phyloP scores from a whole-genome alignment of 768 basidiomycete species.

The Crepidotus variabilis region DNA sequence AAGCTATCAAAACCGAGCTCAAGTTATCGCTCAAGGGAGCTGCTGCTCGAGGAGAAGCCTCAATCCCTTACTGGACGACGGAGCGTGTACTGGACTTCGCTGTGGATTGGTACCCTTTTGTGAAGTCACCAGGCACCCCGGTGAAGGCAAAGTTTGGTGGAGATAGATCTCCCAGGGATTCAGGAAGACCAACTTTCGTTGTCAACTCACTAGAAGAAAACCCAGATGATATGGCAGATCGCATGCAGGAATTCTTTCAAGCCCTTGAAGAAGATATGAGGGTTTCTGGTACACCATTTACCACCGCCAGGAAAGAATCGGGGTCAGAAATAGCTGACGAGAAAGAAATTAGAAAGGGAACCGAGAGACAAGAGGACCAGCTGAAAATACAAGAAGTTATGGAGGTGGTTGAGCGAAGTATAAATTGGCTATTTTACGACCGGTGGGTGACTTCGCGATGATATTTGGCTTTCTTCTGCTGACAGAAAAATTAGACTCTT shows the following conservation, averaged over 20 bases:
- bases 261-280: constrained; percentile 62
- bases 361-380: constrained; percentile 35
- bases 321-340: constrained; percentile 26
- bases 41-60: constrained; percentile 25
- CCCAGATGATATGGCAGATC: constrained; percentile 48
- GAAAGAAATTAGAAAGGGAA: constrained; percentile 24
- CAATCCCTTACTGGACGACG: constrained; percentile 47
- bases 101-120: constrained; percentile 53
- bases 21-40: constrained; percentile 40
- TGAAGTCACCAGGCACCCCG: constrained; percentile 17
- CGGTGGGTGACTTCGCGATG: constrained; percentile 36
- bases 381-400: constrained; percentile 54
- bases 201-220: constrained; percentile 43
- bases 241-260: constrained; percentile 70
- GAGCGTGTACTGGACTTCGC: constrained; percentile 58
- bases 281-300: constrained; percentile 32
- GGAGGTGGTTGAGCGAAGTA: constrained; percentile 67
- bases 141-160: not conserved
- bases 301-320: constrained; percentile 22
- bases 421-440: constrained; percentile 82
- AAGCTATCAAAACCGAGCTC: constrained; percentile 52
- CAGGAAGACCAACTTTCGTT: constrained; percentile 21
- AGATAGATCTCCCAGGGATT: not conserved
- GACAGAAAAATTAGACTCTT: constrained; percentile 54
- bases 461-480: not conserved